A percentile compares a stretch with the other conserved stretches of the same genome.
phyloP scores from a whole-genome alignment of 139 green algal species.

The Microglena sp. region DNA sequence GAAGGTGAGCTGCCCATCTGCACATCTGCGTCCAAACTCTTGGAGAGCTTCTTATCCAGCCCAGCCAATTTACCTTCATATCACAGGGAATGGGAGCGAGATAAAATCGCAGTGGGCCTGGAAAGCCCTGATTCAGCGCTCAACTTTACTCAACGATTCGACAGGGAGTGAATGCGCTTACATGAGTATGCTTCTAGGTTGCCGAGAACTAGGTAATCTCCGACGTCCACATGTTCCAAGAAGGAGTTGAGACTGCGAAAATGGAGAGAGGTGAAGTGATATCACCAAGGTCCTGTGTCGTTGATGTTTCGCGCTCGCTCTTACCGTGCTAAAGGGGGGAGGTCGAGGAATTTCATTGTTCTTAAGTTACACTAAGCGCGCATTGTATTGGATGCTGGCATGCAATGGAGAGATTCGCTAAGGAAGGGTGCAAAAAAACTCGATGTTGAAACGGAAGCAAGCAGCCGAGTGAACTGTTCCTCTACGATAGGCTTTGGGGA shows the following conservation, averaged over 20 bases:
- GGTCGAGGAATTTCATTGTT: slow-evolving; percentile 24
- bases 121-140: background rate
- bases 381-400: too few species aligned
- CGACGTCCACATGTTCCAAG: slow-evolving; percentile 79
- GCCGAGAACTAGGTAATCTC: slow-evolving; percentile 78
- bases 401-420: too few species aligned
- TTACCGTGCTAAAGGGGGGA: slow-evolving; percentile 14
- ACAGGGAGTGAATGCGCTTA: slow-evolving; percentile 29
- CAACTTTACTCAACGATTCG: background rate
- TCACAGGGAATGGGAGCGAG: too few species aligned
- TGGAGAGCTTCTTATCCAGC: slow-evolving; percentile 93
- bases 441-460: too few species aligned
- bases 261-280: background rate
- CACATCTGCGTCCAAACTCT: slow-evolving; percentile 85
- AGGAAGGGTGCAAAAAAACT: too few species aligned
- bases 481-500: too few species aligned
- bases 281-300: background rate
- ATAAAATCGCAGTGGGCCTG: background rate
- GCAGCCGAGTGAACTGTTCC: too few species aligned
- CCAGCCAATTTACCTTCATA: slow-evolving; percentile 93
- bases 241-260: slow-evolving; percentile 71
- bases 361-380: too few species aligned
- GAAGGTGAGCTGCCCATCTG: slow-evolving; percentile 49
- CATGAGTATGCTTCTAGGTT: slow-evolving; percentile 91
- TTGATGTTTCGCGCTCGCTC: background rate